These are phyloP conservation scores for Penicillium sp. DNA, from an alignment of 2,329 filamentous ascomycete genomes.

Conservation along the genomic window DNA sequence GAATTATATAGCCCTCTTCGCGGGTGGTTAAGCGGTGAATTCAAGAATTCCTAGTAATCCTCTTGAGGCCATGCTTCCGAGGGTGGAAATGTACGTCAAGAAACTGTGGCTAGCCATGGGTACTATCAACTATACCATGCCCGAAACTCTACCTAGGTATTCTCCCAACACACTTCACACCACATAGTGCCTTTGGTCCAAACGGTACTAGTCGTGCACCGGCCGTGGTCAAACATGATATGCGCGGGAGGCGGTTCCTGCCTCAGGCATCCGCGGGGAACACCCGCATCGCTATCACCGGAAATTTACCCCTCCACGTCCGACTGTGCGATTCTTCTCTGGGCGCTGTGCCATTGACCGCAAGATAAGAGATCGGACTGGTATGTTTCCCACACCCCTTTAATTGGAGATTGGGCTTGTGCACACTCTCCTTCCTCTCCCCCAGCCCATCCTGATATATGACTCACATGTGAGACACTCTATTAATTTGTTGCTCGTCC, in stretches of 20 bases:
- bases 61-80: neutral
- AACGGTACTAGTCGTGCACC: neutral
- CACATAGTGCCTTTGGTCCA: neutral
- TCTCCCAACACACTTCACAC: neutral
- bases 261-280: slow-evolving; percentile 30
- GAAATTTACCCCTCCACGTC: slow-evolving; percentile 37
- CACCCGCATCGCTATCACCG: slow-evolving; percentile 15
- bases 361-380: neutral
- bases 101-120: neutral
- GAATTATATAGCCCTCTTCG: neutral
- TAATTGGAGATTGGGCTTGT: neutral
- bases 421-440: neutral
- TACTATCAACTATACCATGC: neutral
- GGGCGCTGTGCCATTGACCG: slow-evolving; percentile 1
- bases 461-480: slow-evolving; percentile 18
- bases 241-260: slow-evolving; percentile 3
- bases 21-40: neutral
- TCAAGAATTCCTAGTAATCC: neutral
- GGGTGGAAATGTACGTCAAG: neutral
- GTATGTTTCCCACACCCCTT: neutral
- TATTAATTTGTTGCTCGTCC: slow-evolving; percentile 5
- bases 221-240: neutral
- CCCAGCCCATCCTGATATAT: slow-evolving; percentile 6
- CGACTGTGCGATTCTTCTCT: slow-evolving; percentile 14
- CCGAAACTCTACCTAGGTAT: neutral